A percentile compares a stretch with the other conserved stretches of the same genome.
These are phyloP conservation scores for Carpediemonas membranifera DNA, from an alignment of 78 protist genomes.

Conservation along the genomic window DNA sequence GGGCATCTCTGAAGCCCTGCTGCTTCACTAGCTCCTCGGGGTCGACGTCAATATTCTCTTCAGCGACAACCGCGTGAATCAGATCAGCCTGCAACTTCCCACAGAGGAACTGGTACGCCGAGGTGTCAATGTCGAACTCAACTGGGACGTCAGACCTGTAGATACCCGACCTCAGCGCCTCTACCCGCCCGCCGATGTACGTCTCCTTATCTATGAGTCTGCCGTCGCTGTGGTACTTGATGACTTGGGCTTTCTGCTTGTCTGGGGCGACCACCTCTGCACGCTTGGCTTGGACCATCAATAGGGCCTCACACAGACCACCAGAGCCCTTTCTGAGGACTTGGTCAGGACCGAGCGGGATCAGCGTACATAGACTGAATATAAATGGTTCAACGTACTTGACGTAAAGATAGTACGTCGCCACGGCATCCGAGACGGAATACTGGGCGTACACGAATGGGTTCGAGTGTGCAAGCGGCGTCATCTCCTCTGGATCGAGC, in stretches of 20 bases:
- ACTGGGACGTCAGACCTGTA: conserved; percentile 70
- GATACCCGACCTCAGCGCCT: conserved; percentile 81
- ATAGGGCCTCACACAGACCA: conserved; percentile 88
- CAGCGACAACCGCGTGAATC: neutral
- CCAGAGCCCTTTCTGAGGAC: conserved; percentile 86
- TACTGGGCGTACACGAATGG: conserved; percentile 73
- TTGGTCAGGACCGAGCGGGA: conserved; percentile 91
- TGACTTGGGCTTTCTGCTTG: conserved; percentile 54
- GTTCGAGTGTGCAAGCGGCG: conserved; percentile 52
- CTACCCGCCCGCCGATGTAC: conserved; percentile 97
- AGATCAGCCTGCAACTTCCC: no score
- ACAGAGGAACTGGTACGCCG: neutral
- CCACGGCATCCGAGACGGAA: conserved; percentile 97
- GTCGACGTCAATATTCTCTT: neutral
- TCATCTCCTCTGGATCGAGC: conserved; percentile 93
- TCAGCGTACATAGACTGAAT: conserved; percentile 88
- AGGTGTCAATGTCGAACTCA: conserved; percentile 47
- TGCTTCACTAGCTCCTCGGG: neutral
- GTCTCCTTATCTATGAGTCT: conserved; percentile 85
- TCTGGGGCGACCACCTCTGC: conserved; percentile 80
- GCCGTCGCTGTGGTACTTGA: conserved; percentile 51
- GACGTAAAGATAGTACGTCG: conserved; percentile 90
- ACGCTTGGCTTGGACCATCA: conserved; percentile 67
- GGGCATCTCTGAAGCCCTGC: conserved; percentile 40
- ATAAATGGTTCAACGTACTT: conserved; percentile 95